Base-by-base conservation (phyloP, 2,329 filamentous ascomycete species). In the Aschersonia sp. region DNA sequence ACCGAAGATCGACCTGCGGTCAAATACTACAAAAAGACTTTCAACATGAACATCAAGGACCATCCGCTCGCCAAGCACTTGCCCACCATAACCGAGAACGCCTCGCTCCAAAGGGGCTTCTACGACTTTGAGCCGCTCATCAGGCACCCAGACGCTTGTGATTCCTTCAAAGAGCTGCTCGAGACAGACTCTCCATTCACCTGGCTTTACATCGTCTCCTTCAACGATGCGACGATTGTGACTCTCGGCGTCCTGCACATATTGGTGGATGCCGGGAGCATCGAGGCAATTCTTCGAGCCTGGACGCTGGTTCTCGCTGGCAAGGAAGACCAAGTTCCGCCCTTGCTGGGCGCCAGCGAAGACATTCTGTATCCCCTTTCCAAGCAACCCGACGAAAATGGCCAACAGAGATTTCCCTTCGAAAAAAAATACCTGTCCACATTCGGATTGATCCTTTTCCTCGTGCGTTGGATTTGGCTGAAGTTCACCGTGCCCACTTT, bases 171-270 rank as follows among this genome's bases (percentile, higher is more conserved):
- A 1, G 69, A 73, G 47, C 70, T 67, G 50, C 44, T 71, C 10
- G 54, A 57, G 42, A 51, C 55, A 5, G 71, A 75, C 53, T 57
- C 53, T 14, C 72, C 72, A 0, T 68, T 70, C 53, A 54, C 77
- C 5, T 63, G 64, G 4, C 57, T 77, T 5, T 69, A 73, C 50
- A 60, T 76, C 42, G 64, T 67, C 4, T 64, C 65, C 0, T 77
- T 78, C 54, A 55, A 53, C 4, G 68, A 78, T 48, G 68, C 69
- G 0, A 78, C 74, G 0, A 55, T 77, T 0, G 59, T 78, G 2
- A 61, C 63, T 0, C 51, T 77, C 1, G 58, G 60, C 2, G 73
- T 64, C 58, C 65, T 68, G 2, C 75, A 78, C 54, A 66, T 65
- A 0, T 54, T 74, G 5, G 65, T 68, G 50, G 73, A 76, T 51